phyloP scores from a whole-genome alignment of 345 rosid genomes.

The Mangifera indica region DNA sequence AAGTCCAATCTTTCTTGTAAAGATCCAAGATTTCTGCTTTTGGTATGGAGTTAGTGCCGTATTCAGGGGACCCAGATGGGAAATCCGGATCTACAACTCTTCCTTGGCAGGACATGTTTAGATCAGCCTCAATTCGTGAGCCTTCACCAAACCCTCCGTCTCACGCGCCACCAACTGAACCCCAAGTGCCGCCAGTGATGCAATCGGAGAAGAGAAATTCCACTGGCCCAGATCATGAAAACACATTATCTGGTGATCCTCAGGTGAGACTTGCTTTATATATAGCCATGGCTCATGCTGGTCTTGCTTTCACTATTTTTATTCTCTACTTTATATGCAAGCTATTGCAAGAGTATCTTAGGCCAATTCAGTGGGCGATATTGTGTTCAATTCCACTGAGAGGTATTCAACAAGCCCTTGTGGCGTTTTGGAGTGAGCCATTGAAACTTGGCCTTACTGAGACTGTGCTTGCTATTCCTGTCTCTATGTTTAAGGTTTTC shows the following conservation, averaged over 20 bases:
- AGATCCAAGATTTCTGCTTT: constrained; percentile 3
- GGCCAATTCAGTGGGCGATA: constrained; percentile 96
- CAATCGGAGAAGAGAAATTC: constrained; percentile 16
- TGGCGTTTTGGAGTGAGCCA: constrained; percentile 83
- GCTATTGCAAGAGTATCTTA: constrained; percentile 75
- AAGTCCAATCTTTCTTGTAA: constrained; percentile 12
- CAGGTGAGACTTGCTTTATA: constrained; percentile 86
- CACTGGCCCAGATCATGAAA: constrained; percentile 25
- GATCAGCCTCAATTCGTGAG: constrained; percentile 72
- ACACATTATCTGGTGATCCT: constrained; percentile 54
- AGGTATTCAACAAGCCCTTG: constrained; percentile 86
- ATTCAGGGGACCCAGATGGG: constrained; percentile 45
- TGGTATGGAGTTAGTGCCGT: constrained; percentile 78
- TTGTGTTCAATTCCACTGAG: constrained; percentile 88
- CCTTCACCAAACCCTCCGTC: constrained; percentile 47
- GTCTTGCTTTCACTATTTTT: constrained; percentile 68
- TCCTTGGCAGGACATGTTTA: constrained; percentile 96
- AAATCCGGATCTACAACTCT: constrained; percentile 43
- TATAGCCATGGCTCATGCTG: constrained; percentile 98
- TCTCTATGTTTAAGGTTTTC: constrained; percentile 63
- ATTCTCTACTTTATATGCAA: constrained; percentile 67
- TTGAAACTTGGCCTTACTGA: constrained; percentile 83
- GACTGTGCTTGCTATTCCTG: constrained; percentile 82
- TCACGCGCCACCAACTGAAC: constrained; percentile 27
- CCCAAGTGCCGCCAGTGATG: constrained; percentile 23